Conservation (phyloP, 208 protist genomes). For the Tritrichomonas musculus region DNA sequence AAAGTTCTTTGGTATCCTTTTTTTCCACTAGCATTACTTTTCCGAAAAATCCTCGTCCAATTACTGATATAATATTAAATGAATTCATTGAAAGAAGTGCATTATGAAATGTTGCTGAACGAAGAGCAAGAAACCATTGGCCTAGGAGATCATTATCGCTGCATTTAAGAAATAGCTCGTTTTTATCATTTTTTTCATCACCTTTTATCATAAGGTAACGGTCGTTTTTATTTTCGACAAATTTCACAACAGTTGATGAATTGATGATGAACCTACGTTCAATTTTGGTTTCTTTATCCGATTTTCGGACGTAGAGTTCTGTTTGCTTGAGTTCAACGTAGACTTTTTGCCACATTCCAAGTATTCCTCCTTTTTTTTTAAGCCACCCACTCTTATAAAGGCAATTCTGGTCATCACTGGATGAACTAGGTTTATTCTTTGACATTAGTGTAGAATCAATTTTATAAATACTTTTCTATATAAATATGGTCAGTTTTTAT, state of each 20-base stretch:
- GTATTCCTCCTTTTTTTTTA: not conserved
- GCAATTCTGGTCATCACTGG: not conserved
- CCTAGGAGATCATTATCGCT: not conserved
- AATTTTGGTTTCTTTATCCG: not conserved
- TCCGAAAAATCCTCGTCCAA: not conserved
- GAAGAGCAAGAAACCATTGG: not conserved
- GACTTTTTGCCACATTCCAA: not conserved
- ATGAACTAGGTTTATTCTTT: no score
- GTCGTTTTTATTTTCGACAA: not conserved
- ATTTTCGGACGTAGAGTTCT: not conserved
- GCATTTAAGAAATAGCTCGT: not conserved
- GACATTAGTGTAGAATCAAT: no score
- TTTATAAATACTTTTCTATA: no score
- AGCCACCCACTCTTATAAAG: not conserved
- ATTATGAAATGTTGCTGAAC: not conserved
- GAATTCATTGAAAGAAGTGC: not conserved
- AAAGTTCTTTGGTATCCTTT: not conserved
- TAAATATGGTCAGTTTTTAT: no score
- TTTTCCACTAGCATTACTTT: constrained; percentile 16
- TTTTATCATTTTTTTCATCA: not conserved
- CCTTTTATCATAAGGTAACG: not conserved
- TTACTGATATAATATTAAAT: not conserved
- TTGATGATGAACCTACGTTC: not conserved
- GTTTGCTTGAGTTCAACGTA: not conserved
- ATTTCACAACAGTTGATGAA: not conserved